A percentile compares a stretch with the other conserved stretches of the same genome.
These are phyloP conservation scores for Kondoa subrosea DNA, from an alignment of 768 basidiomycete species.

Conservation along the genomic window DNA sequence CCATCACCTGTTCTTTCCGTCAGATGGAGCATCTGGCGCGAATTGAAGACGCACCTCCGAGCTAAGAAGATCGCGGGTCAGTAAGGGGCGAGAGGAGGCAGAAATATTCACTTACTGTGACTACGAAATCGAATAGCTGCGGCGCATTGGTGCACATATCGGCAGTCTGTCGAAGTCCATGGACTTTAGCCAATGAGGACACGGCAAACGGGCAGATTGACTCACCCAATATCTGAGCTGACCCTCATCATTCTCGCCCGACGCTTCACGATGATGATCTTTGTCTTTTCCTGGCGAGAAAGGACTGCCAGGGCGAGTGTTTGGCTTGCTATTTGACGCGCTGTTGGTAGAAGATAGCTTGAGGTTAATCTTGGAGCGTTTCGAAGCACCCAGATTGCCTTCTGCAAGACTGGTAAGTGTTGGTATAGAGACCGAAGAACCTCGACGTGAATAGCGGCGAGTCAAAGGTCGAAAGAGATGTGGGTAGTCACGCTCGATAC, in stretches of 20 bases:
- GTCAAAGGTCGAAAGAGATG: slow-evolving; percentile 68
- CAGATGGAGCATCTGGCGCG: background rate
- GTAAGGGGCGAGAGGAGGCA: slow-evolving; percentile 3
- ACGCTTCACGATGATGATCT: slow-evolving; percentile 42
- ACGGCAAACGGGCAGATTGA: no score
- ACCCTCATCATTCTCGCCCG: slow-evolving; percentile 39
- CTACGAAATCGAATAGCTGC: slow-evolving; percentile 90
- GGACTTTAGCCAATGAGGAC: no score
- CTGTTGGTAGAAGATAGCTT: no score
- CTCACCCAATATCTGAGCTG: slow-evolving; percentile 98
- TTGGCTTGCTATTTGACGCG: background rate
- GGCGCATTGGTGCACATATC: slow-evolving; percentile 83
- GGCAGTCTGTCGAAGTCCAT: no score
- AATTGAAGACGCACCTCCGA: slow-evolving; percentile 8
- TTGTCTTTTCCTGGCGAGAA: slow-evolving; percentile 12
- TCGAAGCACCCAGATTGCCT: background rate
- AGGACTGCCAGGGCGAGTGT: background rate
- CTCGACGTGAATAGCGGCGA: slow-evolving; percentile 43
- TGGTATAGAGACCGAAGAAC: slow-evolving; percentile 22
- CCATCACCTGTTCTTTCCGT: slow-evolving; percentile 88
- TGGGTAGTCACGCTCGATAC: slow-evolving; percentile 69
- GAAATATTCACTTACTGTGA: slow-evolving; percentile 72
- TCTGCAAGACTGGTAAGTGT: slow-evolving; percentile 20
- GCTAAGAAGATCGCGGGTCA: slow-evolving; percentile 16
- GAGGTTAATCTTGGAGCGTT: background rate